Conservation (phyloP, 148 eudicot species). For the Fagopyrum homotropicum region DNA sequence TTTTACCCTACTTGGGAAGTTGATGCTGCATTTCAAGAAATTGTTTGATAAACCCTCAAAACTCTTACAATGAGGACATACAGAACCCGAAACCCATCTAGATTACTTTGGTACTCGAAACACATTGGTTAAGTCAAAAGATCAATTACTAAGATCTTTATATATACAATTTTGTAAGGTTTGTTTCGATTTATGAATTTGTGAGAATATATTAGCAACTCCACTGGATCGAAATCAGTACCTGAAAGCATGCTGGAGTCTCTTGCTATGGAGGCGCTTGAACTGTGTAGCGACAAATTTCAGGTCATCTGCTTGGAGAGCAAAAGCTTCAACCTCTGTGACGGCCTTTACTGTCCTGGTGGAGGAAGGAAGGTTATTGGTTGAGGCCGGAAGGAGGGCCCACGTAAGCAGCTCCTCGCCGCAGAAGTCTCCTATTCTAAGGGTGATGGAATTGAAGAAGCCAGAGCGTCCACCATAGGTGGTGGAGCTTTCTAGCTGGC, state of each 20-base stretch:
- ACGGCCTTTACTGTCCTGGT: slow-evolving; percentile 65
- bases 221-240: slow-evolving; percentile 19
- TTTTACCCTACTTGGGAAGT: no score
- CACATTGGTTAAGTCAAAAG: no score
- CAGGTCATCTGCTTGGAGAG: slow-evolving; percentile 82
- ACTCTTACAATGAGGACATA: no score
- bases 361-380: slow-evolving; percentile 67
- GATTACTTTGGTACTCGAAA: no score
- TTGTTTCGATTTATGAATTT: no score
- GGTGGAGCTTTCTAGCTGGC: slow-evolving; percentile 85
- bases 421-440: slow-evolving; percentile 74
- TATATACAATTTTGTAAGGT: no score
- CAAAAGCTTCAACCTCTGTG: slow-evolving; percentile 81
- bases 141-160: no score
- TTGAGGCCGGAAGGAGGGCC: slow-evolving; percentile 60
- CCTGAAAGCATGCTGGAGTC: slow-evolving; percentile 73
- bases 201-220: no score
- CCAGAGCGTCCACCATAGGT: slow-evolving; percentile 83
- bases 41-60: no score
- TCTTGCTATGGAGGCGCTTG: slow-evolving; percentile 78
- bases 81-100: no score
- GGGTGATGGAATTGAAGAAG: slow-evolving; percentile 71
- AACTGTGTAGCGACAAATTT: slow-evolving; percentile 71
- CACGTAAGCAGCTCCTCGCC: slow-evolving; percentile 86
- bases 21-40: no score